Percentiles rank a stretch among this genome's conserved stretches.
Conservation (phyloP, 2,329 filamentous ascomycete genomes). For the Endocalyx cinctus region DNA sequence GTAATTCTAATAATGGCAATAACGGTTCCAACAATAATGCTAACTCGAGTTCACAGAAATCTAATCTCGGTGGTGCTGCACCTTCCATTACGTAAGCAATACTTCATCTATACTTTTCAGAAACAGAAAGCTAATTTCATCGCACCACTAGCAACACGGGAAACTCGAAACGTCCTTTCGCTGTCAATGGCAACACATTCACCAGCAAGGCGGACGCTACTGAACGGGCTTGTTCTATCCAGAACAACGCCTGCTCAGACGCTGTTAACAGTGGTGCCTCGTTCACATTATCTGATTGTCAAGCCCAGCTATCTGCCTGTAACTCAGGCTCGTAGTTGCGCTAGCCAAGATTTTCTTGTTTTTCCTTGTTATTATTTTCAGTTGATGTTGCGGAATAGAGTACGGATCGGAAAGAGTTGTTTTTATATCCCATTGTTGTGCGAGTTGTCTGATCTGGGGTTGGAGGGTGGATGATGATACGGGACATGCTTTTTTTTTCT, state of each 20-base stretch:
- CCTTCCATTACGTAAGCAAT: too few species aligned
- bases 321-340: slow-evolving; percentile 5
- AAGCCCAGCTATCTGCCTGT: slow-evolving; percentile 38
- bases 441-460: too few species aligned
- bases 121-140: slow-evolving; percentile 12
- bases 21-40: slow-evolving; percentile 15
- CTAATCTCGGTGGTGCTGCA: too few species aligned
- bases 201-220: slow-evolving; percentile 50
- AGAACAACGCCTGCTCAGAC: slow-evolving; percentile 57
- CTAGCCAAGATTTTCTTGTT: background rate
- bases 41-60: too few species aligned
- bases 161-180: slow-evolving; percentile 44
- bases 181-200: slow-evolving; percentile 53
- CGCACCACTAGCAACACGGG: slow-evolving; percentile 19
- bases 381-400: too few species aligned
- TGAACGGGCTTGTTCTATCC: slow-evolving; percentile 54
- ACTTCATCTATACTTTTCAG: slow-evolving; percentile 13
- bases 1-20: slow-evolving; percentile 11
- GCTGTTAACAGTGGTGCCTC: slow-evolving; percentile 45
- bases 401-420: too few species aligned
- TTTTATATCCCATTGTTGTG: too few species aligned
- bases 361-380: slow-evolving; percentile 4
- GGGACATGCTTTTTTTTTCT: too few species aligned
- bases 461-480: too few species aligned
- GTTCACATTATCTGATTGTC: slow-evolving; percentile 46